These are phyloP conservation scores for Trichoderma atroviride DNA, from an alignment of 2,329 filamentous ascomycete species.

Conservation along the genomic window DNA sequence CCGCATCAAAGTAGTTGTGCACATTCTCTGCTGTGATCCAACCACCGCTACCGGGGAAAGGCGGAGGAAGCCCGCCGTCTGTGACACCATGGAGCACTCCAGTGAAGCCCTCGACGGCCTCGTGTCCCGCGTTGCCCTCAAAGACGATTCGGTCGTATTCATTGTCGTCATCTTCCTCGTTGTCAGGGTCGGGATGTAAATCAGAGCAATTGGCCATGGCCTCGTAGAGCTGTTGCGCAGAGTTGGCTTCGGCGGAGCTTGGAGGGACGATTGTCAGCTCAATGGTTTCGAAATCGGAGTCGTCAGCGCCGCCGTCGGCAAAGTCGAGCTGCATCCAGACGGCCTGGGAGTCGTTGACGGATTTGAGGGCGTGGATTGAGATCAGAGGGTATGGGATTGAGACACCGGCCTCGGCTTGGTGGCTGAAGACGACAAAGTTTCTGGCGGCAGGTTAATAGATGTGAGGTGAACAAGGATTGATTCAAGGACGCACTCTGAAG, in stretches of 20 bases:
- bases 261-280: conserved; percentile 68
- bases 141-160: conserved; percentile 59
- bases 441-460: conserved; percentile 29
- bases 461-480: not conserved
- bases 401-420: conserved; percentile 59
- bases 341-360: conserved; percentile 51
- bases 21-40: conserved; percentile 95
- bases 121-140: conserved; percentile 53
- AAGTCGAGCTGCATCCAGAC: conserved; percentile 72
- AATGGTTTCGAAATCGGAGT: conserved; percentile 67
- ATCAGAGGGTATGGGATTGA: conserved; percentile 75
- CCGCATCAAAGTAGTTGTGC: conserved; percentile 76
- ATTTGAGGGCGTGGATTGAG: conserved; percentile 74
- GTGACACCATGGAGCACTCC: conserved; percentile 55
- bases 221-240: conserved; percentile 56
- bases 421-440: conserved; percentile 65
- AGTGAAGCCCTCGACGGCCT: conserved; percentile 58
- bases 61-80: conserved; percentile 61
- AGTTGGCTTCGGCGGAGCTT: conserved; percentile 31
- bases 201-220: conserved; percentile 76
- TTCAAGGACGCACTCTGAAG: conserved; percentile 53
- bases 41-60: conserved; percentile 72
- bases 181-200: conserved; percentile 71
- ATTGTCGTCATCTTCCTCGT: conserved; percentile 60
- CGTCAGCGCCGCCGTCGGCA: conserved; percentile 58